Evolutionary conservation across 371 early-diverging fungal genomes (phyloP), one percentile per base, ranked within the genome.

Genomic region (Apophysomyces variabilis): DNA sequence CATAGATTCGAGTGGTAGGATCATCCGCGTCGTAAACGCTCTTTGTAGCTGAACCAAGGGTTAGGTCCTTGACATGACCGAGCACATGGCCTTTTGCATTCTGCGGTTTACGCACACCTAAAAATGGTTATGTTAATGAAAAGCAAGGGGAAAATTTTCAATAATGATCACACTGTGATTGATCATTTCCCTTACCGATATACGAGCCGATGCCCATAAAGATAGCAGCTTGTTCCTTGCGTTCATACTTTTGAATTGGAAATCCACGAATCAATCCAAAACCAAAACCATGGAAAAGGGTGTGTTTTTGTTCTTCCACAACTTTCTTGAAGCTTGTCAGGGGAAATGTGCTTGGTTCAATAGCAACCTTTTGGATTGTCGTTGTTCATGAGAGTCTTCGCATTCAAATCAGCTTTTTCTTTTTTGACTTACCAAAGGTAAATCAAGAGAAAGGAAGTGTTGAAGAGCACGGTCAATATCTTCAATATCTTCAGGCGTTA

Each of bases 171-270:
- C 3, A 26, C 41, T 12, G 8, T 21, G 21, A 5, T 7, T 46
- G 11, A 60, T 32, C 9, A 36, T 6, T 38, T 16, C 26, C 14
- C 58, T 21, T 58, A 66, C 79, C 79, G 56, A 81, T 71, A 61
- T 81, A 78, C 7, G 82, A 47, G 14, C 82, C 82, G 41, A 81
- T 71, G 39, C 82, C 82, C 79, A 81, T 78, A 36, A 81, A 81
- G 21, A 76, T 68, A 13, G 68, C 67, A 18, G 71, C 66, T 39
- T 81, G 82, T 7, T 81, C 77, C 32, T 75, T 69, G 38, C 79
- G 78, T 1, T 66, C 68, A 46, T 81, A 81, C 0, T 73, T 65
- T 7, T 38, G 21, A 26, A 78, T 72, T 39, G 78, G 79, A 32
- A 81, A 73, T 1, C 82, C 82, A 41, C 82, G 78, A 9, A 78